These are phyloP conservation scores for Lepidium didymum DNA, from an alignment of 345 rosid genomes.

Conservation along the genomic window DNA sequence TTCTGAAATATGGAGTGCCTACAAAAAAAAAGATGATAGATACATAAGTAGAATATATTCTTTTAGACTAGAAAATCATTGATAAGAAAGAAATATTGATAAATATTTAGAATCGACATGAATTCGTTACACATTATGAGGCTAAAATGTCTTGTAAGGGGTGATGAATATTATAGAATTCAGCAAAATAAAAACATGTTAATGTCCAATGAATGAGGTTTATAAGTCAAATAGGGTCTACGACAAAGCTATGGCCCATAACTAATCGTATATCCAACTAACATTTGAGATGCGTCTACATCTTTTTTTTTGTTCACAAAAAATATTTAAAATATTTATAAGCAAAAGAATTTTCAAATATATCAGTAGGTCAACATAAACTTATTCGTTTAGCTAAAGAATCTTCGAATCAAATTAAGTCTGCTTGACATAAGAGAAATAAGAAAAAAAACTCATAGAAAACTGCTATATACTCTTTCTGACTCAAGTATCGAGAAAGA, in stretches of 20 bases:
- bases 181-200: conserved; percentile 15
- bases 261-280: not conserved
- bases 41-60: not conserved
- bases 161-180: not conserved
- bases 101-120: not conserved
- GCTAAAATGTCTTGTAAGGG: not conserved
- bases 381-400: not conserved
- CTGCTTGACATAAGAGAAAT: too few relatives aligned
- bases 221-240: conserved; percentile 23
- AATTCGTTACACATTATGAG: not conserved
- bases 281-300: not conserved
- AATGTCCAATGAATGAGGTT: conserved; percentile 13
- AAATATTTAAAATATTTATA: too few relatives aligned
- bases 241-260: conserved; percentile 1
- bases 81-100: not conserved
- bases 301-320: too few relatives aligned
- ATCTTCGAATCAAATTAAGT: not conserved
- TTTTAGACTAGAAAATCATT: not conserved
- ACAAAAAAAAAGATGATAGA: not conserved
- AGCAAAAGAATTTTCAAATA: not conserved
- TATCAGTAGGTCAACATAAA: not conserved
- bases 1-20: not conserved
- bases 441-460: too few relatives aligned
- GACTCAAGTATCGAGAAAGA: too few relatives aligned
- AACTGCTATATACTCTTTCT: too few relatives aligned